A percentile compares a stretch with the other conserved stretches of the same genome.
phyloP scores from a whole-genome alignment of 2,329 filamentous ascomycete genomes.

The Coniella lustricola region DNA sequence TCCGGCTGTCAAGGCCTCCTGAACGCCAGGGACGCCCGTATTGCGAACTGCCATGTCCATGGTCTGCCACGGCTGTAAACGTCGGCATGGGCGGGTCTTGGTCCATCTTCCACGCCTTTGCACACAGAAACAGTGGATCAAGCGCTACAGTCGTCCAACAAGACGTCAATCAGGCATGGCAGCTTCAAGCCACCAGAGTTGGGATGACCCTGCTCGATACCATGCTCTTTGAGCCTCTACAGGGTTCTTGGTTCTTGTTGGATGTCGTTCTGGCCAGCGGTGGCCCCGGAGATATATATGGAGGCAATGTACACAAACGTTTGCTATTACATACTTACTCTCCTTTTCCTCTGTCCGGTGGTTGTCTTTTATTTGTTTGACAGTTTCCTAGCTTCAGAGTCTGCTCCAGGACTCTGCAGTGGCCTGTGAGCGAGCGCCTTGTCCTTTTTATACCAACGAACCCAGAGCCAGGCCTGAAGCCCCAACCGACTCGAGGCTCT shows the following conservation, averaged over 20 bases:
- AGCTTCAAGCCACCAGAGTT: not conserved
- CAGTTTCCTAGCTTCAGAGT: conserved; percentile 9
- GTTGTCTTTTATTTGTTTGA: conserved; percentile 5
- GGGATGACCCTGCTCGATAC: conserved; percentile 4
- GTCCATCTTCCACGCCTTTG: conserved; percentile 1
- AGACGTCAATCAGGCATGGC: conserved; percentile 2
- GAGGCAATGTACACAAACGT: not conserved
- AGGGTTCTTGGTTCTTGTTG: not conserved
- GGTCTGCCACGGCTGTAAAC: not conserved
- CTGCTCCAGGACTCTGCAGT: conserved; percentile 12
- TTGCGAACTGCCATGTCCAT: not conserved
- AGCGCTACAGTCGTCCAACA: not conserved
- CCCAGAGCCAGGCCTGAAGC: no score
- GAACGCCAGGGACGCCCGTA: not conserved
- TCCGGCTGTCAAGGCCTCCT: no score
- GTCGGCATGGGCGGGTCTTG: conserved; percentile 3
- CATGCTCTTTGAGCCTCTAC: conserved; percentile 6
- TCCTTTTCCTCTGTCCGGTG: not conserved
- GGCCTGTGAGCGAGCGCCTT: no score
- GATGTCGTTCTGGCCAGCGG: not conserved
- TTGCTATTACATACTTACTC: not conserved
- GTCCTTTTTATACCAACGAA: no score
- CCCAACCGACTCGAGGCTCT: no score
- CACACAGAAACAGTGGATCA: conserved; percentile 3
- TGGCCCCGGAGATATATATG: conserved; percentile 5